A percentile compares a stretch with the other conserved stretches of the same genome.
Evolutionary conservation across 805 yeast species (phyloP).

Genomic region (Yarrowia sp.): DNA sequence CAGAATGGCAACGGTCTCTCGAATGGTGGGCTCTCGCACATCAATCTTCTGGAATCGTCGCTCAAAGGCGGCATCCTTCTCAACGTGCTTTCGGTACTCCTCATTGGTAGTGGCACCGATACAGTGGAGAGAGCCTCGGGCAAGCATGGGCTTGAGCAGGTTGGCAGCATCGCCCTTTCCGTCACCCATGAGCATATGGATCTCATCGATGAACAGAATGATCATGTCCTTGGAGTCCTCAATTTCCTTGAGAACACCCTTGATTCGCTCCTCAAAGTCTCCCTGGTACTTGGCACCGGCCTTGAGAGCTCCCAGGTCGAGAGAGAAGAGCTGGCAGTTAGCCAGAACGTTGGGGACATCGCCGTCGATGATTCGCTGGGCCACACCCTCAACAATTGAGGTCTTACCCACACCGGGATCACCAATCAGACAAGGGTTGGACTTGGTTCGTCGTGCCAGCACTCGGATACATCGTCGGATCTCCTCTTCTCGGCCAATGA

Average conservation of each 20-base stretch:
- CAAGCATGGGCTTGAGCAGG: conserved; percentile 92
- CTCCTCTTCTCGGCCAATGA: conserved; percentile 98
- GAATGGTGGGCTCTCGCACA: conserved; percentile 87
- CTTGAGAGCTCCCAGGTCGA: conserved; percentile 92
- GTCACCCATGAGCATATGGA: conserved; percentile 99
- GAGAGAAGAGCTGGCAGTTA: conserved; percentile 74
- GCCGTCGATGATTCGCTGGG: conserved; percentile 91
- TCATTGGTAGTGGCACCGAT: conserved; percentile 97
- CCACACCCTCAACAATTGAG: conserved; percentile 96
- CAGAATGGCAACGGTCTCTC: conserved; percentile 91
- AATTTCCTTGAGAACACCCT: conserved; percentile 92
- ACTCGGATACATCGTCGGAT: conserved; percentile 93
- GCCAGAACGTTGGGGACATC: conserved; percentile 90
- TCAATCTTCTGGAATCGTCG: conserved; percentile 97
- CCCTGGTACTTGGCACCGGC: conserved; percentile 99
- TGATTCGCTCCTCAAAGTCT: conserved; percentile 96
- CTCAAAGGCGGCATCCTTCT: conserved; percentile 98
- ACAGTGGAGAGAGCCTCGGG: conserved; percentile 94
- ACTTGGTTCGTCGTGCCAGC: conserved; percentile 93
- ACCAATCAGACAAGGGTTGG: conserved; percentile 95
- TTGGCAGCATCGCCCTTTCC: conserved; percentile 98
- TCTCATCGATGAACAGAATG: conserved; percentile 91
- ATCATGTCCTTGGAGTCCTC: conserved; percentile 83
- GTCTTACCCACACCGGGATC: conserved; percentile 99
- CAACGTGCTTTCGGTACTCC: conserved; percentile 87